These are phyloP conservation scores for Fusarium caatingaense DNA, from an alignment of 2,329 filamentous ascomycete species.

Conservation along the genomic window DNA sequence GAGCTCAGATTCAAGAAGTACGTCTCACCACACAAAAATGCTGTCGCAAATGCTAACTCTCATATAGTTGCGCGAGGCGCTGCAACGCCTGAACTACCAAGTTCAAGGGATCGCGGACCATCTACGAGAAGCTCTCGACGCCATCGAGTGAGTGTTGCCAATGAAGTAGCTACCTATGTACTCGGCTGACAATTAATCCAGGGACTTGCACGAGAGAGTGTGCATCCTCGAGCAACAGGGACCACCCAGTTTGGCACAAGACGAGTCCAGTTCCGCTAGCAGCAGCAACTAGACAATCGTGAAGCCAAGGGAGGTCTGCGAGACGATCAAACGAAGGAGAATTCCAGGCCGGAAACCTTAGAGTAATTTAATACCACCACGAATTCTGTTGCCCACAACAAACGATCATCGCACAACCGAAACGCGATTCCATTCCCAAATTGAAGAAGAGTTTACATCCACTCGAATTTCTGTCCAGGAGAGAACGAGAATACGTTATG, in stretches of 20 bases:
- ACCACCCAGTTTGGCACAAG: too few relatives aligned
- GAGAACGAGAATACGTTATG: not conserved
- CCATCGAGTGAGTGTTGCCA: not conserved
- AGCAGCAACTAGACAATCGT: too few relatives aligned
- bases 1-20: not conserved
- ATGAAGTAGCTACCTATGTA: not conserved
- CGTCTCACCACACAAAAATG: not conserved
- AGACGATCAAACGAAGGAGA: too few relatives aligned
- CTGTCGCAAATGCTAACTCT: not conserved
- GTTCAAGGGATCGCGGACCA: not conserved
- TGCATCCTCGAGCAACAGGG: not conserved
- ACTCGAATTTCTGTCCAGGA: not conserved
- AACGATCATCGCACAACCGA: too few relatives aligned
- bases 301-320: too few relatives aligned
- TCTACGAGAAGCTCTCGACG: not conserved
- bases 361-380: too few relatives aligned
- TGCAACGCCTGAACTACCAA: not conserved
- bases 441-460: rapidly evolving
- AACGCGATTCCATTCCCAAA: not conserved
- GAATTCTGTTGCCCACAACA: too few relatives aligned
- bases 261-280: too few relatives aligned
- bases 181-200: not conserved
- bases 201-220: not conserved
- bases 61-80: not conserved
- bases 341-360: too few relatives aligned